Evolutionary conservation across 306 rosid species (phyloP), one percentile per base, ranked within the genome.

Genomic region (Prunus kanzakura): DNA sequence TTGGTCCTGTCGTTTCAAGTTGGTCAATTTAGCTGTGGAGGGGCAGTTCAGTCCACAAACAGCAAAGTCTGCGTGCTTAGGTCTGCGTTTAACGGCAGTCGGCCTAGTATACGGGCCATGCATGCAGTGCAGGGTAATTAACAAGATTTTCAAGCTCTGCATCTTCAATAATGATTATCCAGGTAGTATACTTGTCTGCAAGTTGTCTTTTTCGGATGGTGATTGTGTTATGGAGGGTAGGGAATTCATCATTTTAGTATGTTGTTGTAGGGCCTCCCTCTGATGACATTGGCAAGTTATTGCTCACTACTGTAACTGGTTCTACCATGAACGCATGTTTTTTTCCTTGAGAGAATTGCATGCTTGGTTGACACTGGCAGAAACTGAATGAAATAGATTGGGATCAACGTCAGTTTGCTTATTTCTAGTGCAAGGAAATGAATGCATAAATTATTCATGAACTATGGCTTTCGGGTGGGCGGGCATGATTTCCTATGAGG

Each of bases 61-160:
- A 74, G 61, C 79, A 80, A 73, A 77, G 72, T 77, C 80, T 92
- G 64, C 70, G 76, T 46, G 82, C 65, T 1, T 84, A 83, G 70
- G 96, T 92, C 32, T 35, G 38, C 8, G 38, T 92, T 85, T 71
- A 82, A 81, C 54, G 93, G 93, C 20, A 86, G 67, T 67, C 91
- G 75, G 66, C 91, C 97, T 19, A 88, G 97, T 76, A 64, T 88
- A 32, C 90, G 97, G 97, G 83, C 78, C 64, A 74, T 90, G 57
- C 97, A 90, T 35, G 8, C 38, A 35, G 38, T 35, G 38, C 38
- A 35, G 1, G 93, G 93, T 88, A 73, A 18, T 3, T 13, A 22
- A 16, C 22, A 29, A 15, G 0, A 7, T 30, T 12, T 12, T 47
- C 14, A 47, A 47, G 52, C 18, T 35, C 8, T 5, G 38, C 38